A percentile compares a stretch with the other conserved stretches of the same genome.
Conservation (phyloP, 805 yeast species). For the Lachancea cidri region DNA sequence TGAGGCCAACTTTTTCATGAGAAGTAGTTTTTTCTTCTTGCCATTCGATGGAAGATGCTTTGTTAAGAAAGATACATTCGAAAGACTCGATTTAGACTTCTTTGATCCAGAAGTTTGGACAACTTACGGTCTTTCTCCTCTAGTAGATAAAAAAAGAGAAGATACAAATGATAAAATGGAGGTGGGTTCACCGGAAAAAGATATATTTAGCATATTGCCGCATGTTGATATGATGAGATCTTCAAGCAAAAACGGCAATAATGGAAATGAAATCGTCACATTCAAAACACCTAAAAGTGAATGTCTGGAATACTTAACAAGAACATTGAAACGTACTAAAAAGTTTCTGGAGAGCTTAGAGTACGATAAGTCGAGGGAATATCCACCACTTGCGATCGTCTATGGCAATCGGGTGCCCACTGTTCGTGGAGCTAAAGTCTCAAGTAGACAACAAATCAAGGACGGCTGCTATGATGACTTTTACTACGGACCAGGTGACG, state of each 20-base stretch:
- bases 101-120: slow-evolving; percentile 81
- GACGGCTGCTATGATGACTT: slow-evolving; percentile 72
- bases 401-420: slow-evolving; percentile 83
- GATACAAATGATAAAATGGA: slow-evolving; percentile 7
- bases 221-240: slow-evolving; percentile 10
- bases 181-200: slow-evolving; percentile 9
- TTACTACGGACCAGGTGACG: slow-evolving; percentile 88
- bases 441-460: slow-evolving; percentile 53
- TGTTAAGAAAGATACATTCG: slow-evolving; percentile 53
- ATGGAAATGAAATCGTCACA: slow-evolving; percentile 9
- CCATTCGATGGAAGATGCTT: slow-evolving; percentile 76
- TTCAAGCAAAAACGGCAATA: slow-evolving; percentile 9
- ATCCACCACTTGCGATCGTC: slow-evolving; percentile 82
- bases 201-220: slow-evolving; percentile 14
- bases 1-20: slow-evolving; percentile 82
- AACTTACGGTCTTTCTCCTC: slow-evolving; percentile 66
- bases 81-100: slow-evolving; percentile 61
- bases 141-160: slow-evolving; percentile 43
- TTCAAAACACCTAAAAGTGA: slow-evolving; percentile 40
- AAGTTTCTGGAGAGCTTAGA: slow-evolving; percentile 52
- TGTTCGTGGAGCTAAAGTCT: slow-evolving; percentile 71
- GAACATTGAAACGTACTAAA: slow-evolving; percentile 57
- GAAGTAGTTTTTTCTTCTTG: slow-evolving; percentile 73
- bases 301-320: slow-evolving; percentile 56
- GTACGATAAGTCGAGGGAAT: slow-evolving; percentile 45